Percentiles rank a stretch among this genome's conserved stretches.
Conservation (phyloP, 805 yeast genomes). For the Saccharomycopsis javanensis region DNA sequence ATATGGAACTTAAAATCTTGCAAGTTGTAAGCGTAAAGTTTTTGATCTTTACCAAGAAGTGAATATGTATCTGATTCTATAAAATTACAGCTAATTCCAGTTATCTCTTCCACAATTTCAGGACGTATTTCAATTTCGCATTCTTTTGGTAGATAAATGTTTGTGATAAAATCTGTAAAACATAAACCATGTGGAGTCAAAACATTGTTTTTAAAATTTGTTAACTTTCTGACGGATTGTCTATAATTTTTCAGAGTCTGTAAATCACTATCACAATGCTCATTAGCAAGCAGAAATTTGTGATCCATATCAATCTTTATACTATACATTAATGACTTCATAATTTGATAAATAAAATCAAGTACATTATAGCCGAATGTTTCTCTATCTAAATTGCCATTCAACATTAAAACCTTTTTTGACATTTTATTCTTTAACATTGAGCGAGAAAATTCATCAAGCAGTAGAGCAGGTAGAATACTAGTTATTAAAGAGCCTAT, state of each 20-base stretch:
- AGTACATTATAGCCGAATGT: constrained; percentile 56
- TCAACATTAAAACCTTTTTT: constrained; percentile 53
- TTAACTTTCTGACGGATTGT: constrained; percentile 4
- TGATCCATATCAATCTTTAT: constrained; percentile 21
- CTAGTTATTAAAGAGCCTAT: constrained; percentile 89
- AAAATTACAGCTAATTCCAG: constrained; percentile 40
- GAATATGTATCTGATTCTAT: constrained; percentile 28
- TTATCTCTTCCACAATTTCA: constrained; percentile 26
- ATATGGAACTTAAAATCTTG: constrained; percentile 31
- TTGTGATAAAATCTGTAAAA: constrained; percentile 49
- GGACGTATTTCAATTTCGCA: constrained; percentile 43
- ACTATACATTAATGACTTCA: constrained; percentile 48
- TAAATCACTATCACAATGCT: not conserved
- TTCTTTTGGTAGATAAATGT: constrained; percentile 44
- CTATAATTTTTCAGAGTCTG: not conserved
- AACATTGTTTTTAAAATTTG: not conserved
- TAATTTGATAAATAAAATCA: constrained; percentile 48
- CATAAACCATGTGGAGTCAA: constrained; percentile 15
- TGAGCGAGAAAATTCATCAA: constrained; percentile 65
- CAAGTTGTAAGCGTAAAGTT: constrained; percentile 27
- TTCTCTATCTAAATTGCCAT: constrained; percentile 73
- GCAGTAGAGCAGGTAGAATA: constrained; percentile 63
- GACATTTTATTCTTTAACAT: constrained; percentile 28
- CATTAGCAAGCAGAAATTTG: not conserved
- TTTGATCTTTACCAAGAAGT: not conserved